Percentiles rank a stretch among this genome's conserved stretches.
phyloP scores from a whole-genome alignment of 306 rosid genomes.

The Dryas octopetala region DNA sequence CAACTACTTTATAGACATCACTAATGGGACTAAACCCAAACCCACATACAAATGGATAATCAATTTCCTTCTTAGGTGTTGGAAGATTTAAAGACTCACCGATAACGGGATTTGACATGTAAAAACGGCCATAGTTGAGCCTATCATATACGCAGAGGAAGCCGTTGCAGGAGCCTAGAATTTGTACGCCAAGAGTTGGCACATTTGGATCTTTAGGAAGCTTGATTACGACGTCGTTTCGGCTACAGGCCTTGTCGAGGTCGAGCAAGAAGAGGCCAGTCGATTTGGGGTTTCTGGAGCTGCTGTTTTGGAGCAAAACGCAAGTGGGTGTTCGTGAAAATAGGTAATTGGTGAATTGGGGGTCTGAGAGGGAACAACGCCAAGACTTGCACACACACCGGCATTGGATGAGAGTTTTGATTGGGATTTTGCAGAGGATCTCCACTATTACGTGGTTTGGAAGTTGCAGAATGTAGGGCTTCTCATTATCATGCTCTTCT shows the following conservation, averaged over 20 bases:
- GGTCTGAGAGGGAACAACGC: constrained; percentile 2
- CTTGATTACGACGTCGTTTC: not conserved
- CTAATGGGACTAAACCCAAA: constrained; percentile 1
- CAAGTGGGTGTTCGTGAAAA: not conserved
- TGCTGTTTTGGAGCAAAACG: constrained; percentile 9
- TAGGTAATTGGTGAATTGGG: constrained; percentile 1
- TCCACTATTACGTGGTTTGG: constrained; percentile 1
- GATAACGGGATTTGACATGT: constrained; percentile 1
- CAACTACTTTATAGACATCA: constrained; percentile 7
- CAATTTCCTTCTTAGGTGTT: not conserved
- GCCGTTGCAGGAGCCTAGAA: constrained; percentile 9
- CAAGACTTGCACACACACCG: constrained; percentile 13
- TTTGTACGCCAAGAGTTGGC: not conserved
- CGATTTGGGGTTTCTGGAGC: not conserved
- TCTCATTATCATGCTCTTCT: not conserved
- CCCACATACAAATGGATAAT: not conserved
- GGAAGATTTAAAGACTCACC: not conserved
- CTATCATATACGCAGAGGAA: not conserved
- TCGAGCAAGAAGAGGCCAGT: constrained; percentile 1
- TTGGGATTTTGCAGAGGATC: constrained; percentile 7
- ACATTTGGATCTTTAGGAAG: not conserved
- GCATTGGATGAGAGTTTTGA: constrained; percentile 6
- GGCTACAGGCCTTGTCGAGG: not conserved
- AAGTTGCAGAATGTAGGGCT: not conserved
- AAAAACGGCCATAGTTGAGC: not conserved